These are phyloP conservation scores for Parachaetomium inaequale DNA, from an alignment of 495 filamentous ascomycete genomes.

Conservation along the genomic window DNA sequence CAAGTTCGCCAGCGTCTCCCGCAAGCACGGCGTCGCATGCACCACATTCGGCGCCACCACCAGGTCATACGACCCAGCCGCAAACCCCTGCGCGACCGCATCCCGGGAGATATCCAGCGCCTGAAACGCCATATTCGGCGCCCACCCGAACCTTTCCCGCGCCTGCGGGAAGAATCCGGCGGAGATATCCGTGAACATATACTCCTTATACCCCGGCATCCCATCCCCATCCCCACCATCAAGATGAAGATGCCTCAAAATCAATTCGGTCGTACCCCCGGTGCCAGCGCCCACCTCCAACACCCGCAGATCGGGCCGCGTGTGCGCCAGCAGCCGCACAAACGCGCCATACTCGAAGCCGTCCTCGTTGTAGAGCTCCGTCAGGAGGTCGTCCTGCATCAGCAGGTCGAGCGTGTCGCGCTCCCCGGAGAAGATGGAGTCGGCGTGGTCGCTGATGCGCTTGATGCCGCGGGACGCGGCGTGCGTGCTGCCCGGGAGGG, in stretches of 20 bases:
- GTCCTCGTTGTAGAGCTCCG: conserved; percentile 32
- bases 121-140: conserved; percentile 41
- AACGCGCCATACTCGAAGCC: conserved; percentile 28
- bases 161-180: conserved; percentile 50
- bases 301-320: conserved; percentile 28
- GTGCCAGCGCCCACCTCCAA: conserved; percentile 57
- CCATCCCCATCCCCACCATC: conserved; percentile 14
- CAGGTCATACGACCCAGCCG: conserved; percentile 47
- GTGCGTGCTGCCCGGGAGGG: conserved; percentile 5
- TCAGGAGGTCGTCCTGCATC: conserved; percentile 31
- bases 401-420: conserved; percentile 34
- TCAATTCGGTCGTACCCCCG: conserved; percentile 40
- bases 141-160: conserved; percentile 39
- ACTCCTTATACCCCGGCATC: conserved; percentile 30
- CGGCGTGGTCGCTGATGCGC: conserved; percentile 30
- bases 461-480: conserved; percentile 23
- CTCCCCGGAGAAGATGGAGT: conserved; percentile 29
- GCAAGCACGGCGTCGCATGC: conserved; percentile 43
- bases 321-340: conserved; percentile 25
- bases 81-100: conserved; percentile 49
- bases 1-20: conserved; percentile 32
- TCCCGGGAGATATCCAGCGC: conserved; percentile 49
- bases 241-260: conserved; percentile 33
- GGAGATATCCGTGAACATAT: conserved; percentile 55
- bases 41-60: conserved; percentile 53